Conservation (phyloP, 2,329 filamentous ascomycete species). For the Diaporthe batatas region DNA sequence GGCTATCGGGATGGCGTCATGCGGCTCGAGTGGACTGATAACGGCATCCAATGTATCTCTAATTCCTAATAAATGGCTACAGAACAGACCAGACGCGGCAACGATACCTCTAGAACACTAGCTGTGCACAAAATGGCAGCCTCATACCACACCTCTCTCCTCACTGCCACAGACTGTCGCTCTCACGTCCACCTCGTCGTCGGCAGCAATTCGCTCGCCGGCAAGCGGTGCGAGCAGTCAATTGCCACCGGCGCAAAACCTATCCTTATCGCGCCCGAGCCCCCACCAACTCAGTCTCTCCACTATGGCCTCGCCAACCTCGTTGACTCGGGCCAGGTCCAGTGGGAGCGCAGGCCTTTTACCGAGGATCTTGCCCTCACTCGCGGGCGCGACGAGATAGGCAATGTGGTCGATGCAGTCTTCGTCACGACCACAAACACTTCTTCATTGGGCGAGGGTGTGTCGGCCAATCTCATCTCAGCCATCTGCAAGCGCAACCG, state of each 20-base stretch:
- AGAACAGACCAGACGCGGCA: slow-evolving; percentile 33
- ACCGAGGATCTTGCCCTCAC: slow-evolving; percentile 78
- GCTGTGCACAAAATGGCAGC: slow-evolving; percentile 42
- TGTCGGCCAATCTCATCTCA: slow-evolving; percentile 69
- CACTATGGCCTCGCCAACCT: slow-evolving; percentile 71
- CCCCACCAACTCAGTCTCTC: slow-evolving; percentile 61
- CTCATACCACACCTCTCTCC: slow-evolving; percentile 64
- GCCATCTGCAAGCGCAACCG: slow-evolving; percentile 81
- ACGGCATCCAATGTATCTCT: slow-evolving; percentile 35
- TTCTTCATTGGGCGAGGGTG: slow-evolving; percentile 37
- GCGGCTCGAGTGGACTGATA: slow-evolving; percentile 37
- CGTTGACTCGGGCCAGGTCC: slow-evolving; percentile 75
- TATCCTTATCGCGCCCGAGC: slow-evolving; percentile 79
- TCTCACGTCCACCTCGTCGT: slow-evolving; percentile 86
- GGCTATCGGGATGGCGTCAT: slow-evolving; percentile 45
- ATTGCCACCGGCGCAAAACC: slow-evolving; percentile 86
- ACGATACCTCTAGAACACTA: slow-evolving; percentile 33
- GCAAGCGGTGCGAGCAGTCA: slow-evolving; percentile 83
- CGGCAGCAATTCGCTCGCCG: slow-evolving; percentile 89
- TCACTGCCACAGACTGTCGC: slow-evolving; percentile 79
- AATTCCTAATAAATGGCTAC: slow-evolving; percentile 39
- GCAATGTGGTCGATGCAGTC: slow-evolving; percentile 86
- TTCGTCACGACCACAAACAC: slow-evolving; percentile 78
- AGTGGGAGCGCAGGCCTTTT: slow-evolving; percentile 77
- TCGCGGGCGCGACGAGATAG: slow-evolving; percentile 85